Percentiles rank a stretch among this genome's conserved stretches.
Conservation (phyloP, 257 asterid species). For the Striga asiatica region DNA sequence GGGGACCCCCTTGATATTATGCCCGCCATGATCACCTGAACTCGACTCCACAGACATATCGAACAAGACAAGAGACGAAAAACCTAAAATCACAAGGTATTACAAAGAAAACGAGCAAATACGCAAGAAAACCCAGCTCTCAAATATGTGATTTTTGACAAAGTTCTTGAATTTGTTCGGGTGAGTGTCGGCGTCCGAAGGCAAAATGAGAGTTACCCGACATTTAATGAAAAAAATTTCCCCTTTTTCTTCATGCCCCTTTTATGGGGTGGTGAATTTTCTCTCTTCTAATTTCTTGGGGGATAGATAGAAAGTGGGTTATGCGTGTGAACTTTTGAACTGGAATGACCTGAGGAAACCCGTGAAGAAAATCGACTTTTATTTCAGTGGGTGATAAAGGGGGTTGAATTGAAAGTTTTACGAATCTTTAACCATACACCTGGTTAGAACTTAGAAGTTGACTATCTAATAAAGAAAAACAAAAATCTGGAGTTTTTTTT, state of each 20-base stretch:
- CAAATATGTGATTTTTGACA: constrained; percentile 11
- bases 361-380: constrained; percentile 51
- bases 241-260: constrained; percentile 1
- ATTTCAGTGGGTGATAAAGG: neutral
- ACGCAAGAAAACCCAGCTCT: constrained; percentile 15
- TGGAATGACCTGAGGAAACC: constrained; percentile 45
- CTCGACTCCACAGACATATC: constrained; percentile 51
- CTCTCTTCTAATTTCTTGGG: no score
- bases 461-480: neutral
- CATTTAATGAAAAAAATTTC: constrained; percentile 15
- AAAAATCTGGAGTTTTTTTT: neutral
- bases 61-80: neutral
- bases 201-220: constrained; percentile 19
- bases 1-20: constrained; percentile 43
- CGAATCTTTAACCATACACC: constrained; percentile 41
- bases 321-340: constrained; percentile 60
- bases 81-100: neutral
- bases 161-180: neutral
- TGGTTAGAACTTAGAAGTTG: constrained; percentile 20
- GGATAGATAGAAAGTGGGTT: constrained; percentile 24
- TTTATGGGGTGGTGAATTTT: constrained; percentile 16
- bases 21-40: constrained; percentile 57
- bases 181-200: constrained; percentile 19
- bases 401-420: neutral
- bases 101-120: neutral